phyloP scores from a whole-genome alignment of 2,329 filamentous ascomycete species.

The Plenodomus lindquistii region DNA sequence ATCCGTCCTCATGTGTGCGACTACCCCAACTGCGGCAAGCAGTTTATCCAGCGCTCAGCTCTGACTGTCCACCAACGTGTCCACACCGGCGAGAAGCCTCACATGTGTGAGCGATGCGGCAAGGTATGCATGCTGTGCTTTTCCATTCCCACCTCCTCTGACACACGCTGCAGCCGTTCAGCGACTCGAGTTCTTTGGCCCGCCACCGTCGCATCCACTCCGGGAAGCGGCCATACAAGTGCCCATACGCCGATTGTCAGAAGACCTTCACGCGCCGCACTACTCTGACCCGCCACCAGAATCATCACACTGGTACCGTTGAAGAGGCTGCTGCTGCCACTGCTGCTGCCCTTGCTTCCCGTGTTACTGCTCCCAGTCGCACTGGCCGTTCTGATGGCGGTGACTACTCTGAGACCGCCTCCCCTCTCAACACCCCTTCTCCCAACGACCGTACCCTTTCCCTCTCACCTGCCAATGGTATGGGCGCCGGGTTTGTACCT shows the following conservation, averaged over 20 bases:
- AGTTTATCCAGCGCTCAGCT: slow-evolving; percentile 95
- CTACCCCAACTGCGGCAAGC: slow-evolving; percentile 84
- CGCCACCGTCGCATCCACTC: slow-evolving; percentile 94
- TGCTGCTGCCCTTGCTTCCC: slow-evolving; percentile 75
- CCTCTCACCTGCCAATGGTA: slow-evolving; percentile 76
- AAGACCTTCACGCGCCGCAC: slow-evolving; percentile 98
- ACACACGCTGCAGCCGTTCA: slow-evolving; percentile 72
- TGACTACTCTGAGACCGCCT: slow-evolving; percentile 71
- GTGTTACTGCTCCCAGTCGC: slow-evolving; percentile 50
- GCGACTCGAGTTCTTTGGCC: slow-evolving; percentile 91
- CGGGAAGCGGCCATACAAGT: slow-evolving; percentile 95
- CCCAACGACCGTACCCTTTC: slow-evolving; percentile 79
- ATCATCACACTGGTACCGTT: slow-evolving; percentile 91
- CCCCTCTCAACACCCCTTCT: slow-evolving; percentile 78
- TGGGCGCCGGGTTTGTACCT: slow-evolving; percentile 65
- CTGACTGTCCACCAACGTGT: slow-evolving; percentile 94
- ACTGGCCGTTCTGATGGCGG: slow-evolving; percentile 70
- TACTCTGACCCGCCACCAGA: slow-evolving; percentile 92
- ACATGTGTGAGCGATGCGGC: slow-evolving; percentile 94
- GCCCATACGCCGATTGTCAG: slow-evolving; percentile 94
- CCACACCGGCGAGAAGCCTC: slow-evolving; percentile 97
- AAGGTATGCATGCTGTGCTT: slow-evolving; percentile 66
- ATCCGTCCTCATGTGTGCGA: slow-evolving; percentile 91
- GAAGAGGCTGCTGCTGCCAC: slow-evolving; percentile 91
- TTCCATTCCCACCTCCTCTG: slow-evolving; percentile 17